phyloP scores from a whole-genome alignment of 2,329 filamentous ascomycete genomes.

The Ciborinia camelliae region DNA sequence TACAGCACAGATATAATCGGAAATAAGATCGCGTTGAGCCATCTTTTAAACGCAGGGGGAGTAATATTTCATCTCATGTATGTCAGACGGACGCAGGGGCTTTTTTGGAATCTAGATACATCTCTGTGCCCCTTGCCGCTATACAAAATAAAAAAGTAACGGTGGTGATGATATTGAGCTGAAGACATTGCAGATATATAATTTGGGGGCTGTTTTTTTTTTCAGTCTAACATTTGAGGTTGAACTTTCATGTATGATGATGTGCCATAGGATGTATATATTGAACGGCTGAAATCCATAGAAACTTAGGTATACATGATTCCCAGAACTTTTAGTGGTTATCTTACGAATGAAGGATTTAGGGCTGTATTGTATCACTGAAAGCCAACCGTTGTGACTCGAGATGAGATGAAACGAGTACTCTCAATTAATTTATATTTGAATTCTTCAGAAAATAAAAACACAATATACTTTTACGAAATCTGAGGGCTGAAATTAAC shows the following conservation, averaged over 20 bases:
- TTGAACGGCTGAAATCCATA: neutral
- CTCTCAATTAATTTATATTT: neutral
- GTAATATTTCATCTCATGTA: constrained; percentile 8
- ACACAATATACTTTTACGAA: neutral
- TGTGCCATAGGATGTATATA: neutral
- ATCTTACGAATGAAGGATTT: neutral
- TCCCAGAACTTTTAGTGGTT: neutral
- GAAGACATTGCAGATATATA: neutral
- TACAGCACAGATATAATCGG: too few relatives aligned
- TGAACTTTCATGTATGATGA: neutral
- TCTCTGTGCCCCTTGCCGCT: constrained; percentile 4
- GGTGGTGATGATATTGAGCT: neutral
- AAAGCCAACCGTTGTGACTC: neutral
- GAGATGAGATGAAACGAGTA: neutral
- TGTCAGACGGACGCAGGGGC: neutral
- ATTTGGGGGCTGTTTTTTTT: neutral
- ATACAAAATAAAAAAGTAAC: neutral
- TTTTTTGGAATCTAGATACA: neutral
- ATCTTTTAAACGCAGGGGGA: neutral
- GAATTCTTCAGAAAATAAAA: neutral
- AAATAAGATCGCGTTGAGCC: neutral
- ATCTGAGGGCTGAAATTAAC: neutral
- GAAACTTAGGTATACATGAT: neutral
- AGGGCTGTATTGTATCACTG: neutral
- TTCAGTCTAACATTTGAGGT: neutral